Conservation (phyloP, 192 early-diverging fungal species). For the Podila epigama region DNA sequence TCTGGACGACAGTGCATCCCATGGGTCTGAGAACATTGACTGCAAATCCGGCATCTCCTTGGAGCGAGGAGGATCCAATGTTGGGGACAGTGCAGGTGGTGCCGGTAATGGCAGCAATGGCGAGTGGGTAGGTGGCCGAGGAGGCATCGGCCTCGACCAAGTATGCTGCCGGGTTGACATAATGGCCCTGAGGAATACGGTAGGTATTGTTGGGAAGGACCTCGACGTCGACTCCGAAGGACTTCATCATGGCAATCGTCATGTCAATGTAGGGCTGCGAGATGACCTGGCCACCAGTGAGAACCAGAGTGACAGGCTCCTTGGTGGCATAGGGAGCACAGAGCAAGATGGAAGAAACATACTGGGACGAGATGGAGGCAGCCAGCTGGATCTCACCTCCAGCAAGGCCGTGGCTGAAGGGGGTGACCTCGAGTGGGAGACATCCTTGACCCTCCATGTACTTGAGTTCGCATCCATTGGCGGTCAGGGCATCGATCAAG, state of each 20-base stretch:
- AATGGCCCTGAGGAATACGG: slow-evolving; percentile 77
- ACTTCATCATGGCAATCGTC: slow-evolving; percentile 98
- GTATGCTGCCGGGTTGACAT: slow-evolving; percentile 86
- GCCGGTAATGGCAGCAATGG: slow-evolving; percentile 96
- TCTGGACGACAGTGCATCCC: slow-evolving; percentile 93
- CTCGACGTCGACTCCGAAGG: slow-evolving; percentile 87
- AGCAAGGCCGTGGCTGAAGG: slow-evolving; percentile 71
- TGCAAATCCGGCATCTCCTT: slow-evolving; percentile 93
- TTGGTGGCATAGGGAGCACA: slow-evolving; percentile 91
- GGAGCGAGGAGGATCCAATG: slow-evolving; percentile 91
- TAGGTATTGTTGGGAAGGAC: slow-evolving; percentile 82
- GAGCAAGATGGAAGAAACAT: slow-evolving; percentile 96
- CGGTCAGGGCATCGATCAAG: slow-evolving; percentile 82
- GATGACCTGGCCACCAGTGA: slow-evolving; percentile 93
- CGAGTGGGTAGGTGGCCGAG: slow-evolving; percentile 97
- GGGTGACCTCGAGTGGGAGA: slow-evolving; percentile 86
- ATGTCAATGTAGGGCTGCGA: slow-evolving; percentile 99
- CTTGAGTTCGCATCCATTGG: slow-evolving; percentile 80
- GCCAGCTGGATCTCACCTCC: slow-evolving; percentile 91
- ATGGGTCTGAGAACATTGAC: slow-evolving; percentile 89
- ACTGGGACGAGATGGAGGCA: slow-evolving; percentile 96
- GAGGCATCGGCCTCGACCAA: slow-evolving; percentile 95
- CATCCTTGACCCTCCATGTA: slow-evolving; percentile 85
- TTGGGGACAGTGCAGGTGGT: slow-evolving; percentile 86
- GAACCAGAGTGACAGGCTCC: slow-evolving; percentile 77